A percentile compares a stretch with the other conserved stretches of the same genome.
Evolutionary conservation across 331 rosid species (phyloP).

Genomic region (Cydonia oblonga): DNA sequence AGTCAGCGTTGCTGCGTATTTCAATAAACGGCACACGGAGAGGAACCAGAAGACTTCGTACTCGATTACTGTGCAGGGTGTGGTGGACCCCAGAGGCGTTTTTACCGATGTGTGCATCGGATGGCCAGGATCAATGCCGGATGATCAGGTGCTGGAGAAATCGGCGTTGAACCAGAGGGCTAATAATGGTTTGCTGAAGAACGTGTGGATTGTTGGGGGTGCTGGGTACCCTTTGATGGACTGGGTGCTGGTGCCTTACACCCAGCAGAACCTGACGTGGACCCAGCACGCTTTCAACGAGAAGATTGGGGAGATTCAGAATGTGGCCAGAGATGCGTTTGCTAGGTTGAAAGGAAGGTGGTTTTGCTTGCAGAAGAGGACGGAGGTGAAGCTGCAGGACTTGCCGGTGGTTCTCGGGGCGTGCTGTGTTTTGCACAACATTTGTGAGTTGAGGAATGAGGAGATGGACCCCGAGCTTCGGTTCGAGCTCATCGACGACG

Average conservation of each 20-base stretch:
- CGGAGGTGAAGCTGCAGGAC: constrained; percentile 84
- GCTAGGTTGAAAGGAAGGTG: constrained; percentile 80
- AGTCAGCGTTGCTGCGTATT: constrained; percentile 73
- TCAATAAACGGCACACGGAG: constrained; percentile 75
- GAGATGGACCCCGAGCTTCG: constrained; percentile 44
- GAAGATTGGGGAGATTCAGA: constrained; percentile 74
- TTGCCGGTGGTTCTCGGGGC: constrained; percentile 91
- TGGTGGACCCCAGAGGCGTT: constrained; percentile 53
- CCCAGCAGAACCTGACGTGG: constrained; percentile 75
- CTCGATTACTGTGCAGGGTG: constrained; percentile 75
- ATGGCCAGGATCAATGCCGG: constrained; percentile 95
- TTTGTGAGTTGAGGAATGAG: constrained; percentile 66
- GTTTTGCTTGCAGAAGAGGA: constrained; percentile 73
- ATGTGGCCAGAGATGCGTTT: constrained; percentile 58
- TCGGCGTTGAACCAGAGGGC: constrained; percentile 69
- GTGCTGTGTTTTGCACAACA: constrained; percentile 85
- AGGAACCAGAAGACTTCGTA: constrained; percentile 83
- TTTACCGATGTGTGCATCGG: constrained; percentile 83
- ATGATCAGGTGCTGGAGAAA: constrained; percentile 71
- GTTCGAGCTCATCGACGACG: constrained; percentile 57
- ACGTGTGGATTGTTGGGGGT: constrained; percentile 72
- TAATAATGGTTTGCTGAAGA: constrained; percentile 49
- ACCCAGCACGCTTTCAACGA: constrained; percentile 58
- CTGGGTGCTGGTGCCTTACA: constrained; percentile 84
- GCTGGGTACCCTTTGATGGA: constrained; percentile 73